Percentiles rank a stretch among this genome's conserved stretches.
phyloP scores from a whole-genome alignment of 1,284 basidiomycete genomes.

The Peniophora sp. region DNA sequence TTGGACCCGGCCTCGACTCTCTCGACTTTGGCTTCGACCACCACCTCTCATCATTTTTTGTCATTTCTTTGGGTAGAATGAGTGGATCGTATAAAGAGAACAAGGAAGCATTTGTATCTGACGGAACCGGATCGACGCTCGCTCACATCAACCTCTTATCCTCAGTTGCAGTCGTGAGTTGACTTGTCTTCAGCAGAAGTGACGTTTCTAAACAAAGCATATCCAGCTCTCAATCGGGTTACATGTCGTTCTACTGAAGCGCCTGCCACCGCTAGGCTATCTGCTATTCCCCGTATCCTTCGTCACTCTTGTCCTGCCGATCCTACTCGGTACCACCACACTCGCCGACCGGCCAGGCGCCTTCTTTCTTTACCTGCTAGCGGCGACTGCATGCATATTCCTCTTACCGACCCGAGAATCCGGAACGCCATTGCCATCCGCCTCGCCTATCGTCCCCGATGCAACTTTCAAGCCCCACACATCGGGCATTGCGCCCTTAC shows the following conservation, averaged over 20 bases:
- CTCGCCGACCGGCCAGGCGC: slow-evolving; percentile 52
- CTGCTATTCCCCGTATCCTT: slow-evolving; percentile 50
- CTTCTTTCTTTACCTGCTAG: slow-evolving; percentile 44
- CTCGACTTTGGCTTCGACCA: too few species aligned
- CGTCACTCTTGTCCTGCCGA: slow-evolving; percentile 58
- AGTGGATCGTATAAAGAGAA: slow-evolving; percentile 57
- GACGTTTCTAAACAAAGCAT: slow-evolving; percentile 1
- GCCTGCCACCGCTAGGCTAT: slow-evolving; percentile 28
- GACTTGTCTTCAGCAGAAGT: slow-evolving; percentile 4
- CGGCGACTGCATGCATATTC: slow-evolving; percentile 35
- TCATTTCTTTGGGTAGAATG: too few species aligned
- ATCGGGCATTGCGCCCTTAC: slow-evolving; percentile 32
- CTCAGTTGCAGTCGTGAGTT: slow-evolving; percentile 62
- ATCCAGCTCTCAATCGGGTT: slow-evolving; percentile 63
- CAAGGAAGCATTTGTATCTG: slow-evolving; percentile 86
- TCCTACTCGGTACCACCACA: slow-evolving; percentile 74
- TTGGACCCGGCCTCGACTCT: too few species aligned
- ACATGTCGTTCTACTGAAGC: slow-evolving; percentile 50
- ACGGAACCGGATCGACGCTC: slow-evolving; percentile 72
- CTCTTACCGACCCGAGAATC: slow-evolving; percentile 33
- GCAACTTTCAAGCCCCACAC: slow-evolving; percentile 4
- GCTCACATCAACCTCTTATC: slow-evolving; percentile 71
- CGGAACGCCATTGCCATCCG: slow-evolving; percentile 44
- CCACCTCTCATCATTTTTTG: too few species aligned
- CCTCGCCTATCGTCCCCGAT: neutral